These are phyloP conservation scores for Rhododendron simsii DNA, from an alignment of 148 eudicot species.

Conservation along the genomic window DNA sequence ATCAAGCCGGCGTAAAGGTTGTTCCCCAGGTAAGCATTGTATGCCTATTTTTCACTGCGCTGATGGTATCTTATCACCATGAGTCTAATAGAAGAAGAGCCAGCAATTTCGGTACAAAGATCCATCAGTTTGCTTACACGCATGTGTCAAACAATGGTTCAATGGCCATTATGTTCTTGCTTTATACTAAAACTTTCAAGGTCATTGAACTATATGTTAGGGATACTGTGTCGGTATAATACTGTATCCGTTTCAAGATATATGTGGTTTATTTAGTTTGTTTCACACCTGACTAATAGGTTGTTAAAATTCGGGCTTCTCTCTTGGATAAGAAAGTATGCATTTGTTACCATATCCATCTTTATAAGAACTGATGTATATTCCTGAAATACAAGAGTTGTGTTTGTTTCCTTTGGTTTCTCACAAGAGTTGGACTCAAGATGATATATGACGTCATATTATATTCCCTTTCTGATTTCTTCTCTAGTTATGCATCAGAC, in stretches of 20 bases:
- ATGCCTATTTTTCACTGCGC: not conserved
- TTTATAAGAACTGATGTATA: not conserved
- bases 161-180: not conserved
- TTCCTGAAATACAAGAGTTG: not conserved
- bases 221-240: not conserved
- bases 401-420: not conserved
- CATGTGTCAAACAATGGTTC: not conserved
- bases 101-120: not conserved
- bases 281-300: not conserved
- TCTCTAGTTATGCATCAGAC: not conserved
- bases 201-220: not conserved
- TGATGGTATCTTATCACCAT: not conserved
- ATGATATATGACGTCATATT: not conserved
- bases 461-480: not conserved
- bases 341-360: not conserved
- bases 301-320: not conserved
- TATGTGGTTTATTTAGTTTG: not conserved
- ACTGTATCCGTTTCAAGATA: not conserved
- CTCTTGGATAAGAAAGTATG: slow-evolving; percentile 1
- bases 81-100: not conserved
- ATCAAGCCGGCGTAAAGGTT: slow-evolving; percentile 80
- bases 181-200: not conserved
- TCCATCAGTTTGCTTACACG: not conserved
- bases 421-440: not conserved
- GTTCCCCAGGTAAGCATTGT: slow-evolving; percentile 71